Evolutionary conservation across 148 eudicot genomes (phyloP).

Genomic region (Talinum fruticosum): DNA sequence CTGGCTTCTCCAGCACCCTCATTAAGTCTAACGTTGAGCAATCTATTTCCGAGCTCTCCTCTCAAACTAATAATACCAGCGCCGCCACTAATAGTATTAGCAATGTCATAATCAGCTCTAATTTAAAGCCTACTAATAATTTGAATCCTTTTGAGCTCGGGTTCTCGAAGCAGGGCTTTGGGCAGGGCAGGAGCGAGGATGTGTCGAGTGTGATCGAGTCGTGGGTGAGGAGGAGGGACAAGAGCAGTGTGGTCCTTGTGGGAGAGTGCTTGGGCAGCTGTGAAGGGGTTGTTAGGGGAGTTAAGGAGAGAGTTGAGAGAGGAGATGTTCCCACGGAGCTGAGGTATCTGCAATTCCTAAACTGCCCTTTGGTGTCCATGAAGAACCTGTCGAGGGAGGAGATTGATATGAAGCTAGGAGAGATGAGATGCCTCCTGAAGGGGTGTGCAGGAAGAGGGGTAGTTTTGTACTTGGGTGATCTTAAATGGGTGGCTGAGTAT

Average conservation of each 20-base stretch:
- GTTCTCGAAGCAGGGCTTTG: constrained; percentile 18
- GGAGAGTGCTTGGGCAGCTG: constrained; percentile 51
- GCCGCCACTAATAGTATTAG: constrained; percentile 2
- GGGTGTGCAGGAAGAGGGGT: constrained; percentile 63
- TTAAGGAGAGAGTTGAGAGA: constrained; percentile 54
- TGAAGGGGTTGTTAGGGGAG: constrained; percentile 53
- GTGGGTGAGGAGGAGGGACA: constrained; percentile 48
- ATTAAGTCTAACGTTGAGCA: constrained; percentile 71
- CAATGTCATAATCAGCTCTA: constrained; percentile 8
- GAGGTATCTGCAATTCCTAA: constrained; percentile 57
- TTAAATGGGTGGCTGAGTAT: constrained; percentile 77
- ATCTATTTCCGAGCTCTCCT: constrained; percentile 35
- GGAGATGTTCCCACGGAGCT: constrained; percentile 55
- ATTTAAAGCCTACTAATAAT: background rate
- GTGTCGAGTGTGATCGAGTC: constrained; percentile 45
- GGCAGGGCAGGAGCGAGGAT: constrained; percentile 40
- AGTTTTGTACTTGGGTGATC: constrained; percentile 79
- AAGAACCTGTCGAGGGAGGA: constrained; percentile 57
- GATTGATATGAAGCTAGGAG: constrained; percentile 58
- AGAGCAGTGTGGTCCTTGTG: constrained; percentile 48
- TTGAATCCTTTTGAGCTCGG: constrained; percentile 25
- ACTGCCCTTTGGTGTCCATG: constrained; percentile 47
- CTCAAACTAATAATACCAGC: constrained; percentile 23
- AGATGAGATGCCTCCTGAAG: constrained; percentile 50
- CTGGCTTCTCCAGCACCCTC: constrained; percentile 79